phyloP scores from a whole-genome alignment of 2,329 filamentous ascomycete genomes.

The Diaporthe sp. region DNA sequence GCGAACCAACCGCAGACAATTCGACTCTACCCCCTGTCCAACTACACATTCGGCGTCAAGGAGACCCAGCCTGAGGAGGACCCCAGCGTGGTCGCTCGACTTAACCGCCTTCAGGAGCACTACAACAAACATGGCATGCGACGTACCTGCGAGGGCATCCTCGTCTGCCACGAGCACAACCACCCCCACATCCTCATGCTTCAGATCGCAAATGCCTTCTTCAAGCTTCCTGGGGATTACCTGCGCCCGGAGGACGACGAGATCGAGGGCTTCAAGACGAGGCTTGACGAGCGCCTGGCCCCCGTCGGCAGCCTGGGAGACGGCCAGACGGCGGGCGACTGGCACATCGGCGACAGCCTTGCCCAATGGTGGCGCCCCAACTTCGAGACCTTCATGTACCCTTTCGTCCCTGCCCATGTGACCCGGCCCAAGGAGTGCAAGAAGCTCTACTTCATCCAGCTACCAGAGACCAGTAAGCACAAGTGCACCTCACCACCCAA shows the following conservation, averaged over 20 bases:
- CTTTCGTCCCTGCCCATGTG: slow-evolving; percentile 95
- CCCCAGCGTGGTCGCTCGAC: slow-evolving; percentile 90
- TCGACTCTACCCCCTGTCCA: slow-evolving; percentile 92
- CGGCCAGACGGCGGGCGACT: slow-evolving; percentile 86
- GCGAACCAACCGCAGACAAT: slow-evolving; percentile 91
- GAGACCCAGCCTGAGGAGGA: slow-evolving; percentile 99
- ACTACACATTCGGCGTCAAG: slow-evolving; percentile 99
- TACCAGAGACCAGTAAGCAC: slow-evolving; percentile 87
- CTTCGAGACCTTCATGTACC: slow-evolving; percentile 99
- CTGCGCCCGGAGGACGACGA: slow-evolving; percentile 91
- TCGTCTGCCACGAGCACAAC: slow-evolving; percentile 99
- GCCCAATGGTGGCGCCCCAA: slow-evolving; percentile 99
- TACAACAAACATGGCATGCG: slow-evolving; percentile 95
- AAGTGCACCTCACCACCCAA: neutral
- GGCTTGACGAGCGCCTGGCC: slow-evolving; percentile 92
- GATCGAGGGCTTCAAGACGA: slow-evolving; percentile 91
- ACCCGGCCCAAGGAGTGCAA: slow-evolving; percentile 99
- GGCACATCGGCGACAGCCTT: slow-evolving; percentile 94
- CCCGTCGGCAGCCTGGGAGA: slow-evolving; percentile 90
- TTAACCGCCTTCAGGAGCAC: slow-evolving; percentile 96
- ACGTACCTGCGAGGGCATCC: slow-evolving; percentile 94
- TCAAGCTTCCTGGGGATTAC: slow-evolving; percentile 98
- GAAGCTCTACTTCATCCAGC: slow-evolving; percentile 97
- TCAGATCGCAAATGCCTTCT: slow-evolving; percentile 99
- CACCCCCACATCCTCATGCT: slow-evolving; percentile 99